A percentile compares a stretch with the other conserved stretches of the same genome.
These are phyloP conservation scores for Penicillium aurantiogriseum DNA, from an alignment of 2,329 filamentous ascomycete species.

Conservation along the genomic window DNA sequence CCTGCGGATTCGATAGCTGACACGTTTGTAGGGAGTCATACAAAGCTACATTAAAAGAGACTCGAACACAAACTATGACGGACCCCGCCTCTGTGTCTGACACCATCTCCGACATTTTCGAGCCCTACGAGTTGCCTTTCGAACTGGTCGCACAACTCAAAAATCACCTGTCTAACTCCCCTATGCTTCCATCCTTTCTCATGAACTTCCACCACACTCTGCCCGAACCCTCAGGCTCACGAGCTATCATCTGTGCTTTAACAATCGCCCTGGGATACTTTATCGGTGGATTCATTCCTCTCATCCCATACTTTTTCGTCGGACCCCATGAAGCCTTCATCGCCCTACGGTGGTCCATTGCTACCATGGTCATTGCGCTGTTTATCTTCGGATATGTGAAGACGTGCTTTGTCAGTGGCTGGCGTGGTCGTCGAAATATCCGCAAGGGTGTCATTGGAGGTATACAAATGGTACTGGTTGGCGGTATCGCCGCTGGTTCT, in stretches of 20 bases:
- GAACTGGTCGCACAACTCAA: slow-evolving; percentile 38
- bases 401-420: slow-evolving; percentile 42
- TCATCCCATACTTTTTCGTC: slow-evolving; percentile 61
- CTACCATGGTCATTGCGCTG: slow-evolving; percentile 51
- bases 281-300: slow-evolving; percentile 48
- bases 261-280: slow-evolving; percentile 44
- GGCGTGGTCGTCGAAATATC: slow-evolving; percentile 35
- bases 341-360: slow-evolving; percentile 59
- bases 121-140: slow-evolving; percentile 39
- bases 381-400: slow-evolving; percentile 54
- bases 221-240: slow-evolving; percentile 39
- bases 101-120: slow-evolving; percentile 40
- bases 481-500: slow-evolving; percentile 40
- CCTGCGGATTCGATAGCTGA: background rate
- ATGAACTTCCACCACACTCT: slow-evolving; percentile 46
- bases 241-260: slow-evolving; percentile 39
- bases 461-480: slow-evolving; percentile 43
- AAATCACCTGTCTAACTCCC: slow-evolving; percentile 36
- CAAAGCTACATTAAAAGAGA: slow-evolving; percentile 40
- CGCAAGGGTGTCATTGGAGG: slow-evolving; percentile 36
- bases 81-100: slow-evolving; percentile 31
- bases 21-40: slow-evolving; percentile 36
- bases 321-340: slow-evolving; percentile 77
- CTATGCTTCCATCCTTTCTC: slow-evolving; percentile 39
- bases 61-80: slow-evolving; percentile 31